A percentile compares a stretch with the other conserved stretches of the same genome.
These are phyloP conservation scores for Falciphora oryzae DNA, from an alignment of 2,329 filamentous ascomycete genomes.

Conservation along the genomic window DNA sequence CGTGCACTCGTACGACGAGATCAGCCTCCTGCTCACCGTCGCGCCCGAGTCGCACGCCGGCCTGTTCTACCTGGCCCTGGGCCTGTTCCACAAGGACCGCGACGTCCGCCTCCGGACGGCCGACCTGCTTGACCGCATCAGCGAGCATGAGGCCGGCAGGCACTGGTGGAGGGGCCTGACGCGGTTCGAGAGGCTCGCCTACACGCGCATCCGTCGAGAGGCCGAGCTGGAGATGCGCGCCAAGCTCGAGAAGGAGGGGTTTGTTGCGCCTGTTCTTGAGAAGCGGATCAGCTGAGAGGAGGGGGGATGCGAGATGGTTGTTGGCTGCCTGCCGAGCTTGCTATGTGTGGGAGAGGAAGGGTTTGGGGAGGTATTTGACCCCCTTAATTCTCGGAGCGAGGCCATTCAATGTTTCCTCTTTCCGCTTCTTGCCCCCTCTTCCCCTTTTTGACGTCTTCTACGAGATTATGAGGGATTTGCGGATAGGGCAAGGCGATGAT, in stretches of 20 bases:
- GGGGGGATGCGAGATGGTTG: not conserved
- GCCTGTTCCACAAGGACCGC: slow-evolving; percentile 81
- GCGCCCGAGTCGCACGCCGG: slow-evolving; percentile 82
- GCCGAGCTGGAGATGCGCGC: slow-evolving; percentile 45
- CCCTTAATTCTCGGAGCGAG: not conserved
- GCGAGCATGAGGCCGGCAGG: slow-evolving; percentile 80
- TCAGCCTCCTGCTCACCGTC: slow-evolving; percentile 75
- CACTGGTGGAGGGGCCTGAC: slow-evolving; percentile 89
- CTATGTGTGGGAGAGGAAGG: no score
- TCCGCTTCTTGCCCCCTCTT: slow-evolving; percentile 12
- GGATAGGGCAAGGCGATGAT: not conserved
- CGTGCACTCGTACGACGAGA: slow-evolving; percentile 75
- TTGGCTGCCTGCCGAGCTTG: no score
- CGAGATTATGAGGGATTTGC: not conserved
- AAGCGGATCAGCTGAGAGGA: slow-evolving; percentile 40
- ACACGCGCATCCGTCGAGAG: slow-evolving; percentile 69
- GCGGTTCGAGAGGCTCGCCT: slow-evolving; percentile 82
- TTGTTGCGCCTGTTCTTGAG: slow-evolving; percentile 31
- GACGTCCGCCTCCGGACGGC: slow-evolving; percentile 74
- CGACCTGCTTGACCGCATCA: slow-evolving; percentile 74
- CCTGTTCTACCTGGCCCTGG: slow-evolving; percentile 84
- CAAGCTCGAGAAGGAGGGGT: slow-evolving; percentile 39
- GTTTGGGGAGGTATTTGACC: no score
- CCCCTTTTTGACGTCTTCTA: slow-evolving; percentile 15
- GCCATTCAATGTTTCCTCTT: not conserved